A percentile compares a stretch with the other conserved stretches of the same genome.
Evolutionary conservation across 1,284 basidiomycete genomes (phyloP).

Genomic region (Pseudozyma hubeiensis): DNA sequence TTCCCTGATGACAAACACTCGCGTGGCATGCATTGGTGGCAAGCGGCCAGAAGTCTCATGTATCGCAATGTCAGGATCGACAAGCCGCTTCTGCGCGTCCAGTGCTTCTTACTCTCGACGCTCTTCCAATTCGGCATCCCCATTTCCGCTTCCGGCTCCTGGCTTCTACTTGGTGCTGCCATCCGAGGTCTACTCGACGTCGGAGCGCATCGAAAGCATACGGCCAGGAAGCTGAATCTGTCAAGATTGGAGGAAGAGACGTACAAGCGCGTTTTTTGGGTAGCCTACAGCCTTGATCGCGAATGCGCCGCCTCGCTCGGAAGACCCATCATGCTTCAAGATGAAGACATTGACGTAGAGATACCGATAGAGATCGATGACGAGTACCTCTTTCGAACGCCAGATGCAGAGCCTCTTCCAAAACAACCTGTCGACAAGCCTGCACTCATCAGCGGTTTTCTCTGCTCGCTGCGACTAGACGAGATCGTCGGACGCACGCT

Average conservation of each 20-base stretch:
- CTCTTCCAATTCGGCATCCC: slow-evolving; percentile 44
- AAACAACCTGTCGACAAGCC: slow-evolving; percentile 44
- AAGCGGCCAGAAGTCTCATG: slow-evolving; percentile 28
- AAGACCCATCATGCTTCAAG: slow-evolving; percentile 58
- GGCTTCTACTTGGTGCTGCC: slow-evolving; percentile 49
- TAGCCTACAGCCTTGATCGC: slow-evolving; percentile 57
- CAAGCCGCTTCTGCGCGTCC: slow-evolving; percentile 28
- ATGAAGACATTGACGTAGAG: slow-evolving; percentile 63
- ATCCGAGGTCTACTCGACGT: slow-evolving; percentile 53
- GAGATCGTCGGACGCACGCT: slow-evolving; percentile 61
- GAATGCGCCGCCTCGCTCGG: slow-evolving; percentile 49
- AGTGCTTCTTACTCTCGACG: slow-evolving; percentile 33
- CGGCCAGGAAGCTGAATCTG: slow-evolving; percentile 42
- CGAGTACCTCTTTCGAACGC: slow-evolving; percentile 40
- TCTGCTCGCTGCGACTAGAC: slow-evolving; percentile 50
- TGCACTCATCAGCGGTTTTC: slow-evolving; percentile 47
- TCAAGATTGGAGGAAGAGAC: slow-evolving; percentile 53
- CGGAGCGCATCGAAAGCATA: slow-evolving; percentile 55
- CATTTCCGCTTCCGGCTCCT: slow-evolving; percentile 41
- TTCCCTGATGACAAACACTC: slow-evolving; percentile 27
- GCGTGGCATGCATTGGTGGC: slow-evolving; percentile 46
- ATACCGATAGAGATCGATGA: slow-evolving; percentile 58
- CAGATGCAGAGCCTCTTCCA: slow-evolving; percentile 30
- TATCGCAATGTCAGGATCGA: slow-evolving; percentile 12
- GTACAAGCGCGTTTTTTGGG: slow-evolving; percentile 55